Evolutionary conservation across 2,329 filamentous ascomycete species (phyloP).

Genomic region (Fusarium cyanostomum): DNA sequence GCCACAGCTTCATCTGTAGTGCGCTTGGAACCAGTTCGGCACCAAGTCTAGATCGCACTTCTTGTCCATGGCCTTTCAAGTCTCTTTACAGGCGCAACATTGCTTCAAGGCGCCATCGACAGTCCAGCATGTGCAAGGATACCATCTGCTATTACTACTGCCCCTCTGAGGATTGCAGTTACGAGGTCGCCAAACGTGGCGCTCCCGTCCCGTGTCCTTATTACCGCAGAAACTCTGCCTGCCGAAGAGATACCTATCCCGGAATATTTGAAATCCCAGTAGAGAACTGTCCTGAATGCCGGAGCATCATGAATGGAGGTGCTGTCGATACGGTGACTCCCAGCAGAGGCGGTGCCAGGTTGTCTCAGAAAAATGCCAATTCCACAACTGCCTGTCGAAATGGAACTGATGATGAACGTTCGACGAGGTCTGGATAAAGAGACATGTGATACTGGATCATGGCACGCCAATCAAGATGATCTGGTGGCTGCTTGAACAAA

Average conservation of each 20-base stretch:
- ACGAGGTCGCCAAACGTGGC: not conserved
- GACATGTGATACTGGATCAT: too few species aligned
- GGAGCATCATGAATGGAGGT: not conserved
- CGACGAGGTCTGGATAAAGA: not conserved
- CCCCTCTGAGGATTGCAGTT: not conserved
- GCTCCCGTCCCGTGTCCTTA: not conserved
- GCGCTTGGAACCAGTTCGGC: conserved; percentile 10
- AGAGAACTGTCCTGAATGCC: not conserved
- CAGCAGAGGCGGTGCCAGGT: not conserved
- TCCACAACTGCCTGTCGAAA: not conserved
- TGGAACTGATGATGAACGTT: not conserved
- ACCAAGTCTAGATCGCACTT: not conserved
- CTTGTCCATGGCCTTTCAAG: too few species aligned
- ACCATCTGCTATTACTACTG: not conserved
- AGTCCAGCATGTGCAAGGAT: not conserved
- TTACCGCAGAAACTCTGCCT: not conserved
- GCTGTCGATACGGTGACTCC: not conserved
- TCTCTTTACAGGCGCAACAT: too few species aligned
- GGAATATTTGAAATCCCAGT: not conserved
- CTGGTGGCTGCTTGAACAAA: not conserved
- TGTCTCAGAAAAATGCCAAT: too few species aligned
- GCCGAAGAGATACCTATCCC: not conserved
- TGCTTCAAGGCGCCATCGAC: too few species aligned
- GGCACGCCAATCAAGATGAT: too few species aligned
- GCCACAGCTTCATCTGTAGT: not conserved